These are phyloP conservation scores for Forsythia viridissima DNA, from an alignment of 257 asterid species.

Conservation along the genomic window DNA sequence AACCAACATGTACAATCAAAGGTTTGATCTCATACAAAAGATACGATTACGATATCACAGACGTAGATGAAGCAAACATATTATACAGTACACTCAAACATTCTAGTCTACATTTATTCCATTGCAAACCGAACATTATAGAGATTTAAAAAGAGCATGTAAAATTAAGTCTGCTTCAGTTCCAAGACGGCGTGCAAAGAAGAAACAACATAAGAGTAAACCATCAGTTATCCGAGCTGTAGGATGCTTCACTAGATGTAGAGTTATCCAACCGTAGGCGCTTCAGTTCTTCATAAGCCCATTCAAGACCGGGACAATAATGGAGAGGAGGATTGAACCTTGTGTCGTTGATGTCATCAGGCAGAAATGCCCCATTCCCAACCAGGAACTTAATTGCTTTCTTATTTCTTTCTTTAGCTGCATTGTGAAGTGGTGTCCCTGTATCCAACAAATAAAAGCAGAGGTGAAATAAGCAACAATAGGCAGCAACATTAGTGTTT, in stretches of 20 bases:
- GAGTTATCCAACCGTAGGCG: conserved; percentile 63
- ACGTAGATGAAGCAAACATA: neutral
- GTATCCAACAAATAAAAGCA: conserved; percentile 20
- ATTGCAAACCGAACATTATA: neutral
- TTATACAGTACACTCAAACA: neutral
- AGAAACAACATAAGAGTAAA: neutral
- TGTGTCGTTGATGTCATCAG: conserved; percentile 77
- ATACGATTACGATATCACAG: neutral
- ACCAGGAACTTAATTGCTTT: conserved; percentile 79
- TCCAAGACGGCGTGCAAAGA: neutral
- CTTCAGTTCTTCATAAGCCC: conserved; percentile 92
- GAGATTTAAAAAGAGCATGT: neutral
- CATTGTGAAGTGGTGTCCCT: conserved; percentile 99
- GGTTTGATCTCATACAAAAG: neutral
- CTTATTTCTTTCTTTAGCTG: conserved; percentile 88
- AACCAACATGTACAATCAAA: neutral
- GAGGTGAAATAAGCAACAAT: neutral
- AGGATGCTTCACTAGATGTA: conserved; percentile 75
- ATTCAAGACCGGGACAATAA: conserved; percentile 94
- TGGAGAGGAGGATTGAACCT: conserved; percentile 98
- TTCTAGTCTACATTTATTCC: neutral
- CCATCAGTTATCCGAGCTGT: conserved; percentile 70
- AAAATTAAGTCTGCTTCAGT: neutral
- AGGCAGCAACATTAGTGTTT: neutral
- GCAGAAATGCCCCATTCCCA: conserved; percentile 91